Evolutionary conservation across 2,329 filamentous ascomycete species (phyloP), one percentile per base, ranked within the genome.

Genomic region (Dothidotthia symphoricarpi): DNA sequence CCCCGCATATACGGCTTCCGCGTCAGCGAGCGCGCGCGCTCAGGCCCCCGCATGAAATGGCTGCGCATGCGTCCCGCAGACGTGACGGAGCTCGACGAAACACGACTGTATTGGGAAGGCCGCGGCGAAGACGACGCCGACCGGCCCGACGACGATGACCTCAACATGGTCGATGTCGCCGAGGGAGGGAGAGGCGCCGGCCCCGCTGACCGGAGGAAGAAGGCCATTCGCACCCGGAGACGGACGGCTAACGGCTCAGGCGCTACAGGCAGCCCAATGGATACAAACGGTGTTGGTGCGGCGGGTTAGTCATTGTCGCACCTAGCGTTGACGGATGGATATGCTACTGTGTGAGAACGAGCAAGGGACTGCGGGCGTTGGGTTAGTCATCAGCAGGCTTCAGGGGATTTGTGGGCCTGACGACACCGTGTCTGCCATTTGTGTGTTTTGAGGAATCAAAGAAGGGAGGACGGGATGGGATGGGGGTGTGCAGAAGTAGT

Each of bases 1-100:
- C 89, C 93, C 42, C 86, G 84, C 53, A 97, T 98, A 64, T 98
- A 97, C 69, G 93, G 93, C 17, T 98, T 98, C 73, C 81, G 86
- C 45, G 93, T 98, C 15, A 91, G 87, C 13, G 93, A 97, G 68
- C 77, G 90, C 41, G 88, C 93, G 28, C 82, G 86, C 52, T 89
- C 87, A 16, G 93, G 93, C 0, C 93, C 93, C 10, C 80, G 93
- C 45, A 98, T 98, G 93, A 89, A 90, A 64, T 98, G 93, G 93
- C 73, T 98, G 55, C 82, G 93, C 52, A 83, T 85, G 68, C 85
- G 89, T 62, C 93, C 93, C 0, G 74, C 75, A 11, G 81, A 95
- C 59, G 75, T 95, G 38, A 82, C 76, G 28, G 86, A 95, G 55
- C 74, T 97, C 33, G 89, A 98, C 61, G 93, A 98, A 69, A 68